phyloP scores from a whole-genome alignment of 768 basidiomycete genomes.

The Gymnopilus junonius region DNA sequence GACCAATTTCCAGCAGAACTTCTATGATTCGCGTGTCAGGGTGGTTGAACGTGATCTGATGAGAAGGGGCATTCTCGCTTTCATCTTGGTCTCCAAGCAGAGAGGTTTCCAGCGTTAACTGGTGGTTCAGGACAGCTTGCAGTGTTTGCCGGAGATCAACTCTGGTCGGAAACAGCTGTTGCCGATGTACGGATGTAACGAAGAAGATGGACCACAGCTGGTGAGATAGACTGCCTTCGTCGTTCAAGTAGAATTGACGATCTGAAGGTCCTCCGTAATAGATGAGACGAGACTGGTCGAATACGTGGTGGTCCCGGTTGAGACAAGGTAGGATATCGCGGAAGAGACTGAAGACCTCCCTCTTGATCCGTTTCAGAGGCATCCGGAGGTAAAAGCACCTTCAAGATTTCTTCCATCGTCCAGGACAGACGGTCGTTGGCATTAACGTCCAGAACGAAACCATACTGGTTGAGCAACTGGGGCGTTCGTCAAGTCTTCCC shows the following conservation, averaged over 20 bases:
- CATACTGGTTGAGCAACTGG: constrained; percentile 69
- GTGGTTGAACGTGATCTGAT: not conserved
- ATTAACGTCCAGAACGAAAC: constrained; percentile 76
- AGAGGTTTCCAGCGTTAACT: constrained; percentile 7
- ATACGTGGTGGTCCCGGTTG: not conserved
- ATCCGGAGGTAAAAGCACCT: not conserved
- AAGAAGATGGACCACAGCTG: constrained; percentile 49
- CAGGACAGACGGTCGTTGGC: constrained; percentile 63
- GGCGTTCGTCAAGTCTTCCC: constrained; percentile 68
- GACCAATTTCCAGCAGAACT: constrained; percentile 19
- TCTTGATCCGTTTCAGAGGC: not conserved
- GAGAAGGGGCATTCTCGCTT: not conserved
- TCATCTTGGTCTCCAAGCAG: constrained; percentile 4
- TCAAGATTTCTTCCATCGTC: constrained; percentile 37
- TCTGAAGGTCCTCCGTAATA: constrained; percentile 18
- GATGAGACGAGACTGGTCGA: constrained; percentile 20
- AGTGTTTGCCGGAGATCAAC: not conserved
- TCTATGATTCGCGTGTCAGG: not conserved
- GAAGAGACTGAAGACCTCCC: not conserved
- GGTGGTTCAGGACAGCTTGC: constrained; percentile 9
- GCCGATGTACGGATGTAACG: constrained; percentile 6
- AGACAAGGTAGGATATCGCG: not conserved
- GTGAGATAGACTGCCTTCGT: constrained; percentile 55
- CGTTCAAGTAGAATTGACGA: constrained; percentile 36
- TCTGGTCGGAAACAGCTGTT: not conserved